Conservation (phyloP, 768 basidiomycete species). For the Termitomyces sp. region DNA sequence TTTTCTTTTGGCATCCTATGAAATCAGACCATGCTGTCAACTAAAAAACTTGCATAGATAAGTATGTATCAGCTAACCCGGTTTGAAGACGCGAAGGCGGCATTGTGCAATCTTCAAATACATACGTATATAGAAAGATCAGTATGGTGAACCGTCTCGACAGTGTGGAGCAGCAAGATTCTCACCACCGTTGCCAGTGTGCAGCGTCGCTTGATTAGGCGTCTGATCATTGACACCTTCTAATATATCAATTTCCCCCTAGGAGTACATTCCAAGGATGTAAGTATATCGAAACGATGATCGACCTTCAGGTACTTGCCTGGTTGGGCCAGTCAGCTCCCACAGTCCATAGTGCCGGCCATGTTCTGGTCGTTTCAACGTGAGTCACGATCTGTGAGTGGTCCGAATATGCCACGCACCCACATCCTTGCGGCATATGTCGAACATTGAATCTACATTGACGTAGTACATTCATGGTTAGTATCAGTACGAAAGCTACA, state of each 20-base stretch:
- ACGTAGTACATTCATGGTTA: not conserved
- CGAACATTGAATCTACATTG: conserved; percentile 37
- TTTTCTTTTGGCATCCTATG: conserved; percentile 29
- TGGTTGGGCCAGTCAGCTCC: conserved; percentile 41
- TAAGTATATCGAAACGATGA: not conserved
- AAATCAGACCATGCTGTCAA: not conserved
- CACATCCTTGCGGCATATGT: conserved; percentile 61
- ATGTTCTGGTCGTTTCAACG: conserved; percentile 21
- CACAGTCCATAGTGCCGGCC: conserved; percentile 60
- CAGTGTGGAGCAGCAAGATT: conserved; percentile 32
- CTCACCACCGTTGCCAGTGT: conserved; percentile 45
- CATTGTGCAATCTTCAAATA: conserved; percentile 52
- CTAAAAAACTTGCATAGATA: not conserved
- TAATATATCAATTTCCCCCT: conserved; percentile 46
- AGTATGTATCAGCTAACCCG: conserved; percentile 28
- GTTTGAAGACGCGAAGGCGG: conserved; percentile 36
- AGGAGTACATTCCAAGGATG: not conserved
- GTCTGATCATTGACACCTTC: conserved; percentile 37
- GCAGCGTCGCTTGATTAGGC: conserved; percentile 33
- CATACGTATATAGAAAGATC: not conserved
- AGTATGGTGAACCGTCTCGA: conserved; percentile 19
- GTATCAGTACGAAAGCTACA: not conserved
- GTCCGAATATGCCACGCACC: conserved; percentile 25
- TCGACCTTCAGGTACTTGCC: conserved; percentile 16
- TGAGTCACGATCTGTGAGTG: not conserved